Evolutionary conservation across 2,329 filamentous ascomycete genomes (phyloP), one percentile per base, ranked within the genome.

Genomic region (Fusarium hostae): DNA sequence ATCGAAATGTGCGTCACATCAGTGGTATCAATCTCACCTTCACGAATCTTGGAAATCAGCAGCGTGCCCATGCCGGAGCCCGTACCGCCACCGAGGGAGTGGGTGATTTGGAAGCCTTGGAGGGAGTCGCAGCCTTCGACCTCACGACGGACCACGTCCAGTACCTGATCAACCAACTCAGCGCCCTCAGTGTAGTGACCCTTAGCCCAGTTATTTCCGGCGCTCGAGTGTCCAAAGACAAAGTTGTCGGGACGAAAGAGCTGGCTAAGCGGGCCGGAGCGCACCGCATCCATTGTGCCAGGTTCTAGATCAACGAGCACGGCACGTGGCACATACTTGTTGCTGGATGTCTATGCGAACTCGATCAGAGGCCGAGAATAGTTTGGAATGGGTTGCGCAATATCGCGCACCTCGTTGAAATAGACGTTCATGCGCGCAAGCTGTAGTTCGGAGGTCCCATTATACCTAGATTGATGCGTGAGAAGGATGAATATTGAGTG

Each of bases 161-260:
- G 91, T 78, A 99, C 95, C 81, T 97, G 90, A 88, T 99, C 96
- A 78, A 99, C 96, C 73, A 98, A 91, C 88, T 99, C 96, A 78
- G 96, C 96, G 90, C 96, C 96, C 89, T 99, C 96, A 75, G 96
- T 99, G 91, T 99, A 99, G 85, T 99, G 96, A 87, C 96, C 96
- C 92, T 98, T 99, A 86, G 96, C 96, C 96, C 96, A 99, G 92
- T 98, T 98, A 94, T 99, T 99, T 87, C 96, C 96, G 84, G 96
- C 96, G 90, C 95, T 95, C 79, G 95, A 98, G 88, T 98, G 96
- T 80, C 96, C 96, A 85, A 98, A 98, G 82, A 98, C 94, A 87
- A 98, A 98, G 92, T 98, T 99, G 89, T 99, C 96, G 83, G 96
- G 96, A 76, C 96, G 95, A 94, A 99, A 98, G 78, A 99, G 94